phyloP scores from a whole-genome alignment of 106 monocot species.

The Vanilla planifolia region DNA sequence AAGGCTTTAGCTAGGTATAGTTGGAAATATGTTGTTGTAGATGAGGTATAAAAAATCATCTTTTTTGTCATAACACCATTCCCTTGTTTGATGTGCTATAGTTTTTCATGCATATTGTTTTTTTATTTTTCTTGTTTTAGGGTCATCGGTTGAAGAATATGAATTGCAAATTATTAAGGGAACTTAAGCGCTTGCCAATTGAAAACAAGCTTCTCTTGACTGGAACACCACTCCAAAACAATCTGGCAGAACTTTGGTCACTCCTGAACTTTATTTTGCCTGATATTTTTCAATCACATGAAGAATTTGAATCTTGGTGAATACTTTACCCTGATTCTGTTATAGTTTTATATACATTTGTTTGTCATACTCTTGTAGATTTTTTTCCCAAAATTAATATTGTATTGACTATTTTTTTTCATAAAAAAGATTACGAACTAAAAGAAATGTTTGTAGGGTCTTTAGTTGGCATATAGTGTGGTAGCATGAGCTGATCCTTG shows the following conservation, averaged over 20 bases:
- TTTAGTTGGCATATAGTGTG: no score
- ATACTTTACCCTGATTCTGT: neutral
- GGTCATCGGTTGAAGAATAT: slow-evolving; percentile 92
- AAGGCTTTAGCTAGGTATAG: slow-evolving; percentile 41
- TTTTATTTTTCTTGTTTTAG: slow-evolving; percentile 14
- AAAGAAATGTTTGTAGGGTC: no score
- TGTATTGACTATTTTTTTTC: no score
- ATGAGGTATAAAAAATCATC: slow-evolving; percentile 54
- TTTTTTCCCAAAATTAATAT: no score
- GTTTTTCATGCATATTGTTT: neutral
- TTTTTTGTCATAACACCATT: neutral
- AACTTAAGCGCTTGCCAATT: slow-evolving; percentile 67
- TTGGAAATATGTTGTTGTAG: slow-evolving; percentile 97
- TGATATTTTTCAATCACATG: slow-evolving; percentile 85
- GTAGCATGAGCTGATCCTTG: no score
- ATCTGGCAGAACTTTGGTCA: slow-evolving; percentile 95
- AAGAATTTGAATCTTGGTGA: slow-evolving; percentile 97
- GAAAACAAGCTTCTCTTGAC: slow-evolving; percentile 99
- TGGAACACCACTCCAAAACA: slow-evolving; percentile 96
- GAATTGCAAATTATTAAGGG: slow-evolving; percentile 63
- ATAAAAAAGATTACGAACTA: no score
- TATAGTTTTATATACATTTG: no score
- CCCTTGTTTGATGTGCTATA: neutral
- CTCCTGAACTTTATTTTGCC: slow-evolving; percentile 93
- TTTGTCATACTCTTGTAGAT: no score